These are phyloP conservation scores for Candida ortonii DNA, from an alignment of 805 yeast species.

Conservation along the genomic window DNA sequence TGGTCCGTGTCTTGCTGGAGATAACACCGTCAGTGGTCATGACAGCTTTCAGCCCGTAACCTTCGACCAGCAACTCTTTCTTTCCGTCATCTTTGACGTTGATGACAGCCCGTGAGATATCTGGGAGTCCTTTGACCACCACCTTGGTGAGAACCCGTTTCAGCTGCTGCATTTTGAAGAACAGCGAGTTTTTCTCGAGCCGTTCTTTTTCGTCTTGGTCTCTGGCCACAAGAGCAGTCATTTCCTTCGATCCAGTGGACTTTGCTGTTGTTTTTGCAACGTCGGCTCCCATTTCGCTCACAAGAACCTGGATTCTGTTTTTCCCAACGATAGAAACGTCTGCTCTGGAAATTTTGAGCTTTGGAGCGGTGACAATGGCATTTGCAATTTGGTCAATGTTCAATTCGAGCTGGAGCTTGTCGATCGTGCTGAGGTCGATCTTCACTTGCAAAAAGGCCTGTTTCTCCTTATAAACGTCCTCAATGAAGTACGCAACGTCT, in stretches of 20 bases:
- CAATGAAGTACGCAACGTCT: constrained; percentile 85
- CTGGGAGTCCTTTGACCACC: constrained; percentile 90
- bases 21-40: constrained; percentile 97
- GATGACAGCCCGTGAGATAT: constrained; percentile 93
- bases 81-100: constrained; percentile 83
- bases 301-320: constrained; percentile 65
- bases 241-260: constrained; percentile 34
- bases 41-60: constrained; percentile 92
- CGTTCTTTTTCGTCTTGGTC: constrained; percentile 39
- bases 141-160: constrained; percentile 82
- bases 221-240: constrained; percentile 25
- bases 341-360: constrained; percentile 72
- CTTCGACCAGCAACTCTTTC: constrained; percentile 93
- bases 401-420: constrained; percentile 83
- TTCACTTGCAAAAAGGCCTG: constrained; percentile 77
- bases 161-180: constrained; percentile 85
- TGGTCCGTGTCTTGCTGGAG: constrained; percentile 82
- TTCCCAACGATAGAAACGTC: constrained; percentile 69
- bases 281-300: constrained; percentile 41
- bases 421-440: constrained; percentile 81
- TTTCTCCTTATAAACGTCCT: constrained; percentile 85
- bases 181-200: constrained; percentile 49
- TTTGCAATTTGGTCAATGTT: constrained; percentile 80
- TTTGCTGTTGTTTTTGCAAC: constrained; percentile 42
- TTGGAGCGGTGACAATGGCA: constrained; percentile 83